Percentiles rank a stretch among this genome's conserved stretches.
phyloP scores from a whole-genome alignment of 1,284 basidiomycete genomes.

The Ceratorhiza oryzae-sativae region DNA sequence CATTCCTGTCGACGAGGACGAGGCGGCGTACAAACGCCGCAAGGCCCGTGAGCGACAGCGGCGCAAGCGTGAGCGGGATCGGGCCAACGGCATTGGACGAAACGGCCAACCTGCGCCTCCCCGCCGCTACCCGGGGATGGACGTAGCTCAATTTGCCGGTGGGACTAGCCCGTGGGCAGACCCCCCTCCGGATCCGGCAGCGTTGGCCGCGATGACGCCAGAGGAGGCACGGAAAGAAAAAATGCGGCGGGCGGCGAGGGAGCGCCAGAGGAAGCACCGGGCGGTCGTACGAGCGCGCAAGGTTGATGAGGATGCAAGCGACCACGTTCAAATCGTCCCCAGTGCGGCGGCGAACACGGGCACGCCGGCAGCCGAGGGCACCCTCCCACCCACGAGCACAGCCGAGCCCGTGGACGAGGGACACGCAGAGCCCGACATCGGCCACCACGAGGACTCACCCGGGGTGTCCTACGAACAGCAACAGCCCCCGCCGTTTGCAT shows the following conservation, averaged over 20 bases:
- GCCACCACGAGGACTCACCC: conserved; percentile 5
- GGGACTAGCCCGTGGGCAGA: conserved; percentile 34
- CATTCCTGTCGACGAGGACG: conserved; percentile 41
- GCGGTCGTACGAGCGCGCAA: conserved; percentile 75
- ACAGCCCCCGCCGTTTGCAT: conserved; percentile 20
- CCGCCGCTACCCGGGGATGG: conserved; percentile 29
- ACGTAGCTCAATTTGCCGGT: conserved; percentile 15
- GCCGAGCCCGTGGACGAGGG: conserved; percentile 4
- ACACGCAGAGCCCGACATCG: conserved; percentile 8
- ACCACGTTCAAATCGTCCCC: conserved; percentile 55
- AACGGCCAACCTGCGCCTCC: conserved; percentile 34
- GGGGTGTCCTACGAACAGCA: conserved; percentile 62
- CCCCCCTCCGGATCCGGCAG: conserved; percentile 34
- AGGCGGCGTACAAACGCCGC: conserved; percentile 62
- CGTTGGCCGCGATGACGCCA: conserved; percentile 55
- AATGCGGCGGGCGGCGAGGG: conserved; percentile 72
- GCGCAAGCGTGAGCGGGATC: conserved; percentile 77
- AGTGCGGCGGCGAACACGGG: conserved; percentile 63
- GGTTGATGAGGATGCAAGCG: conserved; percentile 73
- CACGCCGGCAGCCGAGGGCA: conserved; percentile 69
- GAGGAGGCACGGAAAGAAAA: conserved; percentile 68
- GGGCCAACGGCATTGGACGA: conserved; percentile 47
- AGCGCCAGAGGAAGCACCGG: conserved; percentile 79
- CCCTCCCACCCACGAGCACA: conserved; percentile 38
- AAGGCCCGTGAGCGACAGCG: conserved; percentile 82